phyloP scores from a whole-genome alignment of 2,329 filamentous ascomycete species.

The Colletotrichum eleusines region DNA sequence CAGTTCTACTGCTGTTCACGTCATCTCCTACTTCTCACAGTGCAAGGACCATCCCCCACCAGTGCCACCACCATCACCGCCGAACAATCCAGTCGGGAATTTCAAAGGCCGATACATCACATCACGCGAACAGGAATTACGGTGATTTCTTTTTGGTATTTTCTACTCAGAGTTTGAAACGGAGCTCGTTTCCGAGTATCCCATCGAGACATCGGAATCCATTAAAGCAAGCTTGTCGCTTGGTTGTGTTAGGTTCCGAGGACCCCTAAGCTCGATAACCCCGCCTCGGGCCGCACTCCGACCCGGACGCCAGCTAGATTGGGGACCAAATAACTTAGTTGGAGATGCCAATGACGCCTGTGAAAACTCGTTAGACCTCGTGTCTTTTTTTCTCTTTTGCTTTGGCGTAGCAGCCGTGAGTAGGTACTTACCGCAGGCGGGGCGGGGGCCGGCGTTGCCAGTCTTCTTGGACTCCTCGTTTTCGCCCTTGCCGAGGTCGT shows the following conservation, averaged over 20 bases:
- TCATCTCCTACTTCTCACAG: constrained; percentile 43
- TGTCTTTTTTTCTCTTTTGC: background rate
- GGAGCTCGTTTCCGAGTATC: background rate
- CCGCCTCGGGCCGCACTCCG: constrained; percentile 9
- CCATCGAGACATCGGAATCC: constrained; percentile 17
- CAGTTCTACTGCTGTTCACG: constrained; percentile 29
- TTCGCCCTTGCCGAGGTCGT: constrained; percentile 93
- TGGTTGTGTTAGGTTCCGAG: background rate
- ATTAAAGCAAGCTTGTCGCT: constrained; percentile 1
- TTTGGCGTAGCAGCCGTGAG: background rate
- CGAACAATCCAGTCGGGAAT: background rate
- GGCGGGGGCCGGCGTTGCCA: constrained; percentile 92
- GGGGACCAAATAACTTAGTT: constrained; percentile 60
- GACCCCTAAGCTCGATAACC: background rate
- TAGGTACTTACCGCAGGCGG: constrained; percentile 86
- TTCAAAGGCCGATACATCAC: background rate
- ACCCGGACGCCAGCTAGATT: constrained; percentile 11
- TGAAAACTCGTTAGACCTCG: background rate
- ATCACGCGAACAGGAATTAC: background rate
- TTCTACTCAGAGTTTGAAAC: background rate
- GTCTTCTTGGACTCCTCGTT: constrained; percentile 98
- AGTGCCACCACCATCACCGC: background rate
- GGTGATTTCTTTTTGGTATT: constrained; percentile 3
- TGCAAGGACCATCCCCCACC: constrained; percentile 21
- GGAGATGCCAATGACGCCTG: constrained; percentile 91